Base-by-base conservation (phyloP, 1,284 basidiomycete species). In the Melampsora americana region DNA sequence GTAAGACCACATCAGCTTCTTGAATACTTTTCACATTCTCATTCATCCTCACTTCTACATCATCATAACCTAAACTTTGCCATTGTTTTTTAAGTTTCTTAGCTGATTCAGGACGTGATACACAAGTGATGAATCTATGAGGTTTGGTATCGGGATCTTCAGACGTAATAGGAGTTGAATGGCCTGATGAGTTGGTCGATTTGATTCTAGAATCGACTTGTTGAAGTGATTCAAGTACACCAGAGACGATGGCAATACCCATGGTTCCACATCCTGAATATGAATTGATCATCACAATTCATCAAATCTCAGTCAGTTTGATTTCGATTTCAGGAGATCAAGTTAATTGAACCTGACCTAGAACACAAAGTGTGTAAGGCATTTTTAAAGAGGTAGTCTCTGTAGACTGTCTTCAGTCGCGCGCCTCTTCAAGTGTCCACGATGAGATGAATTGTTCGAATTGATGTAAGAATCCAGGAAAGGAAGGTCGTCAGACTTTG, bases 211-310 rank as follows among this genome's bases (percentile, higher is more conserved):
- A 76, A 69, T 20, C 35, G 48, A 30, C 39, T 35, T 48, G 26
- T 56, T 30, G 68, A 86, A 83, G 78, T 89, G 90, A 90, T 78
- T 89, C 87, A 66, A 95, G 85, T 56, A 95, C 89, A 71, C 93
- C 96, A 39, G 95, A 96, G 65, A 96, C 88, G 82, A 99, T 88
- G 77, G 96, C 94, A 79, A 98, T 85, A 76, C 96, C 96, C 96
- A 99, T 99, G 6, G 96, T 99, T 77, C 96, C 96, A 84, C 96
- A 99, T 87, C 94, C 94, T 92, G 81, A 70, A 28, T 18, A 35
- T 35, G 9, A 35, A 35, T 35, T 35, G 35, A n/a, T n/a, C n/a
- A 35, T 35, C 35, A 32, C 12, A 30, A n/a, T 3, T 2, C 18
- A 20, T 26, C 3, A 53, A 26, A 5, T 53, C 5, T 53, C 50